phyloP scores from a whole-genome alignment of 2,329 filamentous ascomycete species.

The Cladosporium sp. region DNA sequence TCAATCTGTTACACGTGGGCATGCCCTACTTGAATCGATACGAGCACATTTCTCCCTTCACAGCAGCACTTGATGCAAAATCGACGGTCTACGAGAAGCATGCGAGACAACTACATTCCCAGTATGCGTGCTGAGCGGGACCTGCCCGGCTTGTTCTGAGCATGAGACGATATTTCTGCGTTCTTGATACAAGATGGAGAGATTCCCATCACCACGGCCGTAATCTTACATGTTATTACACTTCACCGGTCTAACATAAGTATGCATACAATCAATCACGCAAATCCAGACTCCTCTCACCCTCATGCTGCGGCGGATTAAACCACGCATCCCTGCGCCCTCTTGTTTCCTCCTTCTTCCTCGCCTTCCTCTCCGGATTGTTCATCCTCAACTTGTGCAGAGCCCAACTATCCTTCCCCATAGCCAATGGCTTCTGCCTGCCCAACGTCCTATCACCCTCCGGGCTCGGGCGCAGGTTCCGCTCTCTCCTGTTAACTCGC shows the following conservation, averaged over 20 bases:
- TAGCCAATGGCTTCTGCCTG: not conserved
- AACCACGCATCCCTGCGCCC: not conserved
- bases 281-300: not conserved
- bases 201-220: no score
- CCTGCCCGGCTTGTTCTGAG: no score
- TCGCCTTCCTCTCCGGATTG: not conserved
- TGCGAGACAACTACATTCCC: no score
- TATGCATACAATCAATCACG: not conserved
- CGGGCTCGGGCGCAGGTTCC: not conserved
- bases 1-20: no score
- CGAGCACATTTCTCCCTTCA: no score
- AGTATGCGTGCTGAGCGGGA: no score
- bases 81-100: no score
- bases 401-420: not conserved
- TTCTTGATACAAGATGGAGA: no score
- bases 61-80: no score
- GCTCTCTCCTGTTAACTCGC: slow-evolving; percentile 6
- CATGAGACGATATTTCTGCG: no score
- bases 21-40: no score
- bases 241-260: not conserved
- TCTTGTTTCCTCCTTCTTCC: not conserved
- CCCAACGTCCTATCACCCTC: slow-evolving; percentile 3
- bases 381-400: slow-evolving; percentile 4
- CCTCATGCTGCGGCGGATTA: not conserved
- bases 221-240: not conserved